phyloP scores from a whole-genome alignment of 257 asterid species.

The Scutellaria galericulata region DNA sequence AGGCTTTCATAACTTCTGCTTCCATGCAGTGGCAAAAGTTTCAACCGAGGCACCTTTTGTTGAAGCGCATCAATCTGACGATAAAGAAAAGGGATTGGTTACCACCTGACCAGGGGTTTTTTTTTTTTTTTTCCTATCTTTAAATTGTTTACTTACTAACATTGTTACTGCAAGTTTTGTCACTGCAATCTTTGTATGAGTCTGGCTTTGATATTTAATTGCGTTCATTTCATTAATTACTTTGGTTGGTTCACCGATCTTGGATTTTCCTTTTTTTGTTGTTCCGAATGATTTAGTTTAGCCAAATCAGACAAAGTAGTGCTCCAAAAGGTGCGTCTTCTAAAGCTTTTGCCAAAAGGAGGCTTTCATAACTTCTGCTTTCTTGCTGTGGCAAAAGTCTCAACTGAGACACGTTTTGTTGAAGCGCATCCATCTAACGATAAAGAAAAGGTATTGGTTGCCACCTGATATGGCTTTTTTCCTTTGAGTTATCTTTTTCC shows the following conservation, averaged over 20 bases:
- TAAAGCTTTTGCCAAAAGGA: conserved; percentile 32
- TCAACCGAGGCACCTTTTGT: conserved; percentile 39
- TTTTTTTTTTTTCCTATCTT: too few relatives aligned
- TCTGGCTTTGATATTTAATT: background rate
- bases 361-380: conserved; percentile 31
- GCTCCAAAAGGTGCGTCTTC: conserved; percentile 45
- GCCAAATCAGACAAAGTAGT: conserved; percentile 45
- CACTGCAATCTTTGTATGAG: too few relatives aligned
- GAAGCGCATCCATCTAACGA: conserved; percentile 48
- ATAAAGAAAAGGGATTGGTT: conserved; percentile 41
- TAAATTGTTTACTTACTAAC: too few relatives aligned
- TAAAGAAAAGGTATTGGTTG: conserved; percentile 39
- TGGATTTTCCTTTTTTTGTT: too few relatives aligned
- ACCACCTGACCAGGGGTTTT: conserved; percentile 45
- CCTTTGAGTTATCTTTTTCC: too few relatives aligned
- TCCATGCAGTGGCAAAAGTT: conserved; percentile 37
- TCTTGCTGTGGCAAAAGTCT: conserved; percentile 36
- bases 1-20: conserved; percentile 30
- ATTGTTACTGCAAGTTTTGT: background rate
- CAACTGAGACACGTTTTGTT: conserved; percentile 40
- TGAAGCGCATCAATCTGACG: conserved; percentile 47
- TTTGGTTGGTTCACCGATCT: too few relatives aligned
- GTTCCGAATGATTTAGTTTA: too few relatives aligned
- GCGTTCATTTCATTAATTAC: background rate
- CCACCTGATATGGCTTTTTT: conserved; percentile 45